A percentile compares a stretch with the other conserved stretches of the same genome.
Evolutionary conservation across 805 yeast genomes (phyloP).

Genomic region (Kodamaea hsintzibuensis): DNA sequence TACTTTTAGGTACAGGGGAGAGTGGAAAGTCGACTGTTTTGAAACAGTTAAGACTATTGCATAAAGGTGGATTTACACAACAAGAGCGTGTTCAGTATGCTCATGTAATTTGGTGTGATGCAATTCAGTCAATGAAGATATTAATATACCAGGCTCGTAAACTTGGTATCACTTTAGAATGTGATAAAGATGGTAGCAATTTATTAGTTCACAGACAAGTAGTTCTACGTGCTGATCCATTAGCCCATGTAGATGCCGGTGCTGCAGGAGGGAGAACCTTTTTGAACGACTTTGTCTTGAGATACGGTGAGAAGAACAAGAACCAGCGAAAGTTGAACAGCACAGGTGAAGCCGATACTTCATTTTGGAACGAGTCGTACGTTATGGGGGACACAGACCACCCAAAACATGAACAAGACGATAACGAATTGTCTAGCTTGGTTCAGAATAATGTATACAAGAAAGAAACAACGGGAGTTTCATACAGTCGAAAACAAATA

Average conservation of each 20-base stretch:
- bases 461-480: background rate
- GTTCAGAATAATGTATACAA: background rate
- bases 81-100: constrained; percentile 79
- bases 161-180: constrained; percentile 61
- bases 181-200: constrained; percentile 51
- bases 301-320: constrained; percentile 57
- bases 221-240: constrained; percentile 56
- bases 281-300: constrained; percentile 61
- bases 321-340: constrained; percentile 51
- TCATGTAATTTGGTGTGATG: constrained; percentile 91
- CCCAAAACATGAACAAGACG: background rate
- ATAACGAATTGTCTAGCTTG: background rate
- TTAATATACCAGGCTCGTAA: constrained; percentile 75
- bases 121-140: constrained; percentile 77
- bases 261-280: constrained; percentile 67
- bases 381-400: constrained; percentile 4
- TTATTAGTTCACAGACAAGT: constrained; percentile 50
- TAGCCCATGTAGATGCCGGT: constrained; percentile 62
- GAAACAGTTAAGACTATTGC: constrained; percentile 83
- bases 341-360: constrained; percentile 45
- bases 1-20: constrained; percentile 92
- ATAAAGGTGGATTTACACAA: constrained; percentile 79
- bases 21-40: constrained; percentile 92
- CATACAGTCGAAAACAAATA: constrained; percentile 46
- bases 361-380: constrained; percentile 22